Conservation (phyloP, 2,329 filamentous ascomycete species). For the Aspergillus ochraceus region DNA sequence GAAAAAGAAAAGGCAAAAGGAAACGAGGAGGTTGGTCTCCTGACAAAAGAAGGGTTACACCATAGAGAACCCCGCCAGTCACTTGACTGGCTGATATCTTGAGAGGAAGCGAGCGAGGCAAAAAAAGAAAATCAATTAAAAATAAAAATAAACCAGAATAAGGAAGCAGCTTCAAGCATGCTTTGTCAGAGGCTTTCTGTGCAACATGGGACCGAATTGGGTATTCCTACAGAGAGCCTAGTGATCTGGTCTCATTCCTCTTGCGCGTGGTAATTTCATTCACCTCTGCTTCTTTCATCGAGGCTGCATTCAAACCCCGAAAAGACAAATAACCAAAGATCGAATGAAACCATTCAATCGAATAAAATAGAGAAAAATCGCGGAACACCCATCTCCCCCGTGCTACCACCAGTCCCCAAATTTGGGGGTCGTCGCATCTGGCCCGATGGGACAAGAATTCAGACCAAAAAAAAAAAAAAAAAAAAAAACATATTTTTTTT, state of each 20-base stretch:
- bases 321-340: background rate
- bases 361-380: background rate
- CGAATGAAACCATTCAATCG: background rate
- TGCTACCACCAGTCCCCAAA: background rate
- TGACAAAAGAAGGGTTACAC: background rate
- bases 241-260: background rate
- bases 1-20: background rate
- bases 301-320: background rate
- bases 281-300: background rate
- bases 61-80: background rate
- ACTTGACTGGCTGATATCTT: background rate
- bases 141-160: background rate
- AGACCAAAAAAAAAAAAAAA: too few species aligned
- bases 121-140: background rate
- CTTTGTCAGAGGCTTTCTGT: slow-evolving; percentile 1
- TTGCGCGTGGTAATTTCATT: background rate
- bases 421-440: background rate
- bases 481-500: background rate
- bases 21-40: background rate
- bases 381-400: background rate
- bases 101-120: background rate
- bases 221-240: slow-evolving; percentile 1
- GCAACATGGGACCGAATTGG: slow-evolving; percentile 2
- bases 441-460: background rate
- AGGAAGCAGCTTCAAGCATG: background rate